These are phyloP conservation scores for Yarrowia porcina DNA, from an alignment of 805 yeast species.

Conservation along the genomic window DNA sequence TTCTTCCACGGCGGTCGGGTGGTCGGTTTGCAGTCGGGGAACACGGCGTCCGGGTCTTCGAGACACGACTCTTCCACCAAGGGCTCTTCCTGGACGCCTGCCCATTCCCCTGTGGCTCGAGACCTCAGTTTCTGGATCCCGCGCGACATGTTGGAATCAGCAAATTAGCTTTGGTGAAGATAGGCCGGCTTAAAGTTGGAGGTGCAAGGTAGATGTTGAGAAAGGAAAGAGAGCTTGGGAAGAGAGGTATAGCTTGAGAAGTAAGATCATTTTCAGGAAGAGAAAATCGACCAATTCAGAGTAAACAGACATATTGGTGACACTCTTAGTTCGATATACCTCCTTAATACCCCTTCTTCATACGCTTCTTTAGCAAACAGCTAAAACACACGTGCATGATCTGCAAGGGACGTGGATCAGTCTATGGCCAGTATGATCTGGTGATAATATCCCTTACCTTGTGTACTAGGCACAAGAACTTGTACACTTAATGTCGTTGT, in stretches of 20 bases:
- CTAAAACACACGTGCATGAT: constrained; percentile 2
- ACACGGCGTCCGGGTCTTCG: neutral
- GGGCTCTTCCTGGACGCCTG: neutral
- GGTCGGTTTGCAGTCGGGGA: neutral
- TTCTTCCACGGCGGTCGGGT: constrained; percentile 66
- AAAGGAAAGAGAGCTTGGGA: neutral
- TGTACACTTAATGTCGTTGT: too few relatives aligned
- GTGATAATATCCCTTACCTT: too few relatives aligned
- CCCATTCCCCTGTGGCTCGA: constrained; percentile 19
- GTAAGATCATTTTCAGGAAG: neutral
- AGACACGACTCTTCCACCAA: neutral
- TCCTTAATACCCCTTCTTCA: too few relatives aligned
- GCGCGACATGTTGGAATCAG: constrained; percentile 15
- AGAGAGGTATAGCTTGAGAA: neutral
- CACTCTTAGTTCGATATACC: neutral
- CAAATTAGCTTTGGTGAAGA: neutral
- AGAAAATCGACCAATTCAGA: neutral
- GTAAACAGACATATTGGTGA: neutral
- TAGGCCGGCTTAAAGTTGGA: neutral
- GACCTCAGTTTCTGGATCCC: constrained; percentile 22
- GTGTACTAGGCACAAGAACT: too few relatives aligned
- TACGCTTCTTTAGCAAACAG: too few relatives aligned
- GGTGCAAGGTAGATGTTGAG: too few relatives aligned
- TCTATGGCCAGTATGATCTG: neutral
- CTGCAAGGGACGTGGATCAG: neutral